Percentiles rank a stretch among this genome's conserved stretches.
phyloP scores from a whole-genome alignment of 805 yeast genomes.

The Wickerhamiella allomyrinae region DNA sequence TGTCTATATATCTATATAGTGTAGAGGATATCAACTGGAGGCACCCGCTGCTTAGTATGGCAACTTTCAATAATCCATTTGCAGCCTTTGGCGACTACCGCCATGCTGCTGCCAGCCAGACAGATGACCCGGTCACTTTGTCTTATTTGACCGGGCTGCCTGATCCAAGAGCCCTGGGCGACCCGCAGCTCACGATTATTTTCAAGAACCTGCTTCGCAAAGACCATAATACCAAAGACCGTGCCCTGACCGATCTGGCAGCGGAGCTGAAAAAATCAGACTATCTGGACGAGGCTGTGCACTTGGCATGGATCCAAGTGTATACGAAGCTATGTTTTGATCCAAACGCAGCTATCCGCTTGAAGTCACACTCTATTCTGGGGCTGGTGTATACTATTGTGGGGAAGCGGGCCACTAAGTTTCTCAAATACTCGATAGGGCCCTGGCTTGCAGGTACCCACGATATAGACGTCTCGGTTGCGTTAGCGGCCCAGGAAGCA shows the following conservation, averaged over 20 bases:
- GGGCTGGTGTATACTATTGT: constrained; percentile 35
- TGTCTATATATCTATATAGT: too few relatives aligned
- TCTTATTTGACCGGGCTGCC: constrained; percentile 70
- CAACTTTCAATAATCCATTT: constrained; percentile 11
- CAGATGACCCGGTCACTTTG: constrained; percentile 38
- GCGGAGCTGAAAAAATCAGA: constrained; percentile 22
- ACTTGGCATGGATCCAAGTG: constrained; percentile 58
- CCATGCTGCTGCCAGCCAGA: background rate
- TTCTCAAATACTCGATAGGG: constrained; percentile 58
- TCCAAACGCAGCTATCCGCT: constrained; percentile 50
- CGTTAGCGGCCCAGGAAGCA: constrained; percentile 34
- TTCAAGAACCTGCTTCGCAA: constrained; percentile 66
- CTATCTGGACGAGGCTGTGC: constrained; percentile 37
- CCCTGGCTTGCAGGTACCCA: constrained; percentile 56
- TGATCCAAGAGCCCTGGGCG: constrained; percentile 39
- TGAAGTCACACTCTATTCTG: constrained; percentile 49
- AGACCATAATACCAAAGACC: constrained; percentile 75
- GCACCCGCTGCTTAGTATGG: background rate
- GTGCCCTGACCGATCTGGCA: constrained; percentile 47
- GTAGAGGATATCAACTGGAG: too few relatives aligned
- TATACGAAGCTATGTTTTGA: constrained; percentile 71
- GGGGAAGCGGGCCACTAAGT: constrained; percentile 46
- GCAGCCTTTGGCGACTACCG: constrained; percentile 14
- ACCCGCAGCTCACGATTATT: constrained; percentile 41
- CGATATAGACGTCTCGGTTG: constrained; percentile 54